Base-by-base conservation (phyloP, 2,329 filamentous ascomycete genomes). In the Arthrobotrys musiformis region DNA sequence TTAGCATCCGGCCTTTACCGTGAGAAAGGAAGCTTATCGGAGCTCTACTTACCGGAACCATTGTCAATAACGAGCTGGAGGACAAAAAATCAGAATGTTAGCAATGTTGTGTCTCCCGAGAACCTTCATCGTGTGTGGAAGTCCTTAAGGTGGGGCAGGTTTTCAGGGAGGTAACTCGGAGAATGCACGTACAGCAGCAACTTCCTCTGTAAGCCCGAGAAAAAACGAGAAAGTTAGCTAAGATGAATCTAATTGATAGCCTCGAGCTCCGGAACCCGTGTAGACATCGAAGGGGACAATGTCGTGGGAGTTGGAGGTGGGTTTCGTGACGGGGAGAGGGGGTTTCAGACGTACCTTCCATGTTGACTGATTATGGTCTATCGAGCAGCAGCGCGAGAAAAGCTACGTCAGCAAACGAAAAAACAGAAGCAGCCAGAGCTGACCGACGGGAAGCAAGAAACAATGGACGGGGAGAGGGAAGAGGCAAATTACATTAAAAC, bases 61-160 rank as follows among this genome's bases (percentile, higher is more conserved):
- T 99, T 99, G 94, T 99, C 95, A 89, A 99, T 98, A 88, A 99
- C 95, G 93, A 99, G 94, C 80, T 81, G 77, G 37, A 54, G 56
- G 60, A 54, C 22, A 42, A 28, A 61, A 67, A 58, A 62, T 56
- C 66, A 70, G 73, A 62, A 79, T 35, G 66, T 79, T 77, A 78
- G 77, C 70, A 77, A 70, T n/a, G 24, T 70, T 69, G 70, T 74
- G 75, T 70, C 72, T 68, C 42, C 70, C 56, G 46, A 74, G 70
- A 67, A 77, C 68, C 70, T 64, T 79, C 78, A 76, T 73, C 63
- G 54, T 60, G 50, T 26, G 46, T 60, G 60, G 35, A 44, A 4
- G 19, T 48, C 40, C 33, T 62, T 68, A 66, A 70, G 72, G 56
- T 76, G 66, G 61, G 61, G 75, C 56, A 63, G 52, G 50, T 62